phyloP scores from a whole-genome alignment of 345 rosid genomes.

The Heritiera littoralis region DNA sequence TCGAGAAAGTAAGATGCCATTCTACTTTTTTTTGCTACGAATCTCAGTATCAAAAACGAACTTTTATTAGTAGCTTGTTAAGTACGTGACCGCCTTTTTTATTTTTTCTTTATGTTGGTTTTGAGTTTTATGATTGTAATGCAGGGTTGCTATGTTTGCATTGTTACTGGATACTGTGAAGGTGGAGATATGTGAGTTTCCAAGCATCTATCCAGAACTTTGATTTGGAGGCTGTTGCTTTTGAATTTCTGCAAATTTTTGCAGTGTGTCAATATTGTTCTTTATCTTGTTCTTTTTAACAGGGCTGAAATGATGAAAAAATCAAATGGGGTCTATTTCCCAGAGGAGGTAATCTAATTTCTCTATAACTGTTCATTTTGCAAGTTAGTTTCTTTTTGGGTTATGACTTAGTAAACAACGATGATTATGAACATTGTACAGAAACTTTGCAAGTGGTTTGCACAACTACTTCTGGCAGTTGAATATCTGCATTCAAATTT shows the following conservation, averaged over 20 bases:
- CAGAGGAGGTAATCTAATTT: slow-evolving; percentile 68
- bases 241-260: slow-evolving; percentile 18
- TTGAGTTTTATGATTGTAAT: slow-evolving; percentile 25
- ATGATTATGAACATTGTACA: slow-evolving; percentile 29
- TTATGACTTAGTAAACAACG: slow-evolving; percentile 2
- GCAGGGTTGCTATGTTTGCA: slow-evolving; percentile 98
- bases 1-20: slow-evolving; percentile 69
- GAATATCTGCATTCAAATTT: slow-evolving; percentile 92
- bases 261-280: not conserved
- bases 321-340: slow-evolving; percentile 80
- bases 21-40: not conserved
- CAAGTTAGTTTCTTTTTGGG: slow-evolving; percentile 2
- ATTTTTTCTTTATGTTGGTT: not conserved
- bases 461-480: slow-evolving; percentile 83
- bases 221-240: slow-evolving; percentile 6
- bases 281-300: slow-evolving; percentile 21
- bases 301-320: slow-evolving; percentile 98
- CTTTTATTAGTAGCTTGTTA: not conserved
- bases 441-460: slow-evolving; percentile 99
- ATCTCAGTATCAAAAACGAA: not conserved
- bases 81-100: not conserved
- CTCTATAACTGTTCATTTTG: not conserved
- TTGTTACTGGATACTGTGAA: slow-evolving; percentile 98
- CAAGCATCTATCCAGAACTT: not conserved
- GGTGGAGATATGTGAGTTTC: slow-evolving; percentile 98